Percentiles rank a stretch among this genome's conserved stretches.
phyloP scores from a whole-genome alignment of 2,329 filamentous ascomycete species.

The Colletotrichum gloeosporioides region DNA sequence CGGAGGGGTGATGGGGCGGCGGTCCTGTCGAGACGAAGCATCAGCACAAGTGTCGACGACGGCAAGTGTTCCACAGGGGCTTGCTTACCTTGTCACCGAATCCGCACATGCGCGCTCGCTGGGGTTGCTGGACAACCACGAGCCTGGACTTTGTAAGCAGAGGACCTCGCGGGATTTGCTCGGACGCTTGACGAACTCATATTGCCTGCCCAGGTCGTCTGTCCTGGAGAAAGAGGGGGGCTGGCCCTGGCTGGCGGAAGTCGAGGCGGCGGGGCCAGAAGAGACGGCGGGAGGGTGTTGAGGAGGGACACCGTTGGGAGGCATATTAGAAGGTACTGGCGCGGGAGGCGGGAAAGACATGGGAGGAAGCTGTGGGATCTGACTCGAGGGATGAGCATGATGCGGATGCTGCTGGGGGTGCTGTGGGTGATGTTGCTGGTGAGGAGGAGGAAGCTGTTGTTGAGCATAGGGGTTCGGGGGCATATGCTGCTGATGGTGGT shows the following conservation, averaged over 20 bases:
- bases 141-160: slow-evolving; percentile 53
- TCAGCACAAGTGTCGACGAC: slow-evolving; percentile 25
- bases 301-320: slow-evolving; percentile 5
- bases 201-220: slow-evolving; percentile 7
- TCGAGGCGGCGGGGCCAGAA: background rate
- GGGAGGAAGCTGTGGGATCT: slow-evolving; percentile 18
- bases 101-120: slow-evolving; percentile 95
- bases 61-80: background rate
- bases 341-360: slow-evolving; percentile 16
- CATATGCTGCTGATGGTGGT: slow-evolving; percentile 13
- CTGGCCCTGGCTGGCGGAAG: background rate
- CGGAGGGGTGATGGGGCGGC: slow-evolving; percentile 92
- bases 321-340: slow-evolving; percentile 16
- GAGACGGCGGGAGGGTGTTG: slow-evolving; percentile 2
- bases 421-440: background rate
- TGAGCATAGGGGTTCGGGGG: background rate
- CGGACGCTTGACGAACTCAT: background rate
- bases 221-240: background rate
- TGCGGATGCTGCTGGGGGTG: background rate
- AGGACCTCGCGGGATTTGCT: background rate
- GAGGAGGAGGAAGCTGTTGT: background rate
- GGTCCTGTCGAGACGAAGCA: slow-evolving; percentile 67
- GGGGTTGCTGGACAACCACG: slow-evolving; percentile 86
- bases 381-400: slow-evolving; percentile 12
- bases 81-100: slow-evolving; percentile 88